Conservation (phyloP, 768 basidiomycete species). For the Psilocybe azurescens region DNA sequence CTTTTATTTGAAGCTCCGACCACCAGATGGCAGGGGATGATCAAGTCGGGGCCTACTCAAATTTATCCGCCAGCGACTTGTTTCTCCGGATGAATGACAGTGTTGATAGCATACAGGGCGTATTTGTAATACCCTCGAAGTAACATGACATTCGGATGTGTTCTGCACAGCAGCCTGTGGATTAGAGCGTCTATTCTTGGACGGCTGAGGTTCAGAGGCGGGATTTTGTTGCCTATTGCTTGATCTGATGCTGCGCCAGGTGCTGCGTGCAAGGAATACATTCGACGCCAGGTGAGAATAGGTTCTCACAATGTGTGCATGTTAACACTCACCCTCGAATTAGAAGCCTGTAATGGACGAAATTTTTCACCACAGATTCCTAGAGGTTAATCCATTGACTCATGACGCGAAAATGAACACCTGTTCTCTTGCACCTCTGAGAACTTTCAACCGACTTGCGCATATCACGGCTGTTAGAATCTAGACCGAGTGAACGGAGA, state of each 20-base stretch:
- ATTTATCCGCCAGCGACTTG: not conserved
- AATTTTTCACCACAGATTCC: no score
- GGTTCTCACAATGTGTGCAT: not conserved
- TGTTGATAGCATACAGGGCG: not conserved
- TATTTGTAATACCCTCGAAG: conserved; percentile 2
- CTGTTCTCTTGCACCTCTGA: no score
- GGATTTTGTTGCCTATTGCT: not conserved
- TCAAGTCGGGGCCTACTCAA: not conserved
- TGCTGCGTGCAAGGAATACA: not conserved
- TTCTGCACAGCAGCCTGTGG: not conserved
- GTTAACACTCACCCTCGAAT: not conserved
- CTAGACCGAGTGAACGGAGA: no score
- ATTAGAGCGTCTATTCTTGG: conserved; percentile 3
- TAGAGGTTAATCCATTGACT: no score
- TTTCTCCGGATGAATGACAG: conserved; percentile 1
- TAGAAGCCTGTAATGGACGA: not conserved
- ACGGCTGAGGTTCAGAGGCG: not conserved
- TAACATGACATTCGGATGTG: not conserved
- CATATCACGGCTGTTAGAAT: no score
- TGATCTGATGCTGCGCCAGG: not conserved
- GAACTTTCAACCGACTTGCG: no score
- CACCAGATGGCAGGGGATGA: not conserved
- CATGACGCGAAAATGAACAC: no score
- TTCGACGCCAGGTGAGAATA: not conserved
- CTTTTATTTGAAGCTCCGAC: not conserved